A percentile compares a stretch with the other conserved stretches of the same genome.
Conservation (phyloP, 805 yeast genomes). For the Candida coleopterorum region DNA sequence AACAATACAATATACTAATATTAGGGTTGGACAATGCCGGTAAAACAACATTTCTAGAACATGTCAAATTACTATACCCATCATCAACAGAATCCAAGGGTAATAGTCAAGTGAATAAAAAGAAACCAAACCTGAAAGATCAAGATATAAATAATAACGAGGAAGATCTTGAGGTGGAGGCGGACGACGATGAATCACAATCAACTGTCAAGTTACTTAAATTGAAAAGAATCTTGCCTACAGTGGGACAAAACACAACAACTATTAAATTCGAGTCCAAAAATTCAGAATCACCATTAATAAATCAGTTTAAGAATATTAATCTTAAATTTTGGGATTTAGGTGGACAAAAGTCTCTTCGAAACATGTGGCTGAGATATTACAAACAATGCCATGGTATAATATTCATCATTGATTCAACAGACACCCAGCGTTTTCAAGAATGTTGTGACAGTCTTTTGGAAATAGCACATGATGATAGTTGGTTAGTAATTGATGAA, state of each 20-base stretch:
- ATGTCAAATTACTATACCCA: conserved; percentile 34
- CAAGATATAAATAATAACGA: conserved; percentile 9
- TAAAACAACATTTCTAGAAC: conserved; percentile 56
- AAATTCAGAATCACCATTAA: conserved; percentile 25
- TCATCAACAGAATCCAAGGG: conserved; percentile 17
- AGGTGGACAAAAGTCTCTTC: conserved; percentile 87
- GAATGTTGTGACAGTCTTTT: conserved; percentile 71
- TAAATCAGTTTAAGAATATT: conserved; percentile 36
- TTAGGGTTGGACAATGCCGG: conserved; percentile 96
- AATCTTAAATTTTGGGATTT: conserved; percentile 89
- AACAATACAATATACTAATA: conserved; percentile 52
- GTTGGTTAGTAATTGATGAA: conserved; percentile 32
- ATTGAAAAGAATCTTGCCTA: conserved; percentile 71
- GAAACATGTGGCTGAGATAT: conserved; percentile 85
- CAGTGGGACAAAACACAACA: conserved; percentile 86
- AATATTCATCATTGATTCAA: conserved; percentile 87
- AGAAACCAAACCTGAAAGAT: conserved; percentile 7
- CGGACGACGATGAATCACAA: conserved; percentile 5
- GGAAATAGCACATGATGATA: conserved; percentile 38
- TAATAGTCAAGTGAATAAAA: conserved; percentile 8
- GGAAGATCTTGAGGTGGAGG: conserved; percentile 2
- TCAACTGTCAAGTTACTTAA: conserved; percentile 23
- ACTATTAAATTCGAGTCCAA: conserved; percentile 36
- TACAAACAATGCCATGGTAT: conserved; percentile 85
- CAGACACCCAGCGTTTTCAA: conserved; percentile 75